Evolutionary conservation across 176 grass and related monocot genomes (phyloP).

Genomic region (Avena eriantha): DNA sequence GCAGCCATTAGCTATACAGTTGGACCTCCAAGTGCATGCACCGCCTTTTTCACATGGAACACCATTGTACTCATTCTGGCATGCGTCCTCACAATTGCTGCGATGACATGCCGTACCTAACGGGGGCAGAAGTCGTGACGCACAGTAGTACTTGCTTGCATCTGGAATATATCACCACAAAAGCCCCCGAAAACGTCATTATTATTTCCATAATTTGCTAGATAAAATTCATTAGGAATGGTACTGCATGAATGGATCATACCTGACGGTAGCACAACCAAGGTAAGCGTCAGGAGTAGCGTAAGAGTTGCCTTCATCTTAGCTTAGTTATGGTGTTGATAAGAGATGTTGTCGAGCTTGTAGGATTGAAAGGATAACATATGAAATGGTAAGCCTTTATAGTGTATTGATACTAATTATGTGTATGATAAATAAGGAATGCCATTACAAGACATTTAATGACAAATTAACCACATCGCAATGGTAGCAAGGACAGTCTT

Average conservation of each 20-base stretch:
- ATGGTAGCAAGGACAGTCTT: neutral
- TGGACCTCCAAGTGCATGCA: neutral
- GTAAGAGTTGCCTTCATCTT: neutral
- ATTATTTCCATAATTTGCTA: neutral
- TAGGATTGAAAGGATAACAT: neutral
- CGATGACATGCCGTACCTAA: neutral
- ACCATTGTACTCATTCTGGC: neutral
- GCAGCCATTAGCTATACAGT: neutral
- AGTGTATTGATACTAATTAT: neutral
- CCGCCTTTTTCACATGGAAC: neutral
- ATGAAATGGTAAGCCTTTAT: neutral
- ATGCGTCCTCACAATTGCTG: neutral
- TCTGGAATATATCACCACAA: neutral
- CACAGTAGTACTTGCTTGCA: neutral
- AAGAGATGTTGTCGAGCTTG: neutral
- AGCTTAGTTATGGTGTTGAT: slow-evolving; percentile 2
- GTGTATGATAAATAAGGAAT: neutral
- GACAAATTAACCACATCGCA: neutral
- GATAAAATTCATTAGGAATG: neutral
- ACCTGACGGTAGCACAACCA: neutral
- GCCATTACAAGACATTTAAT: neutral
- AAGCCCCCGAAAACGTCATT: neutral
- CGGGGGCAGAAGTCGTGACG: neutral
- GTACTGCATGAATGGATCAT: neutral
- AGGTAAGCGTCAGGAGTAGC: neutral